These are phyloP conservation scores for Diaporthe ilicicola DNA, from an alignment of 2,329 filamentous ascomycete genomes.

Conservation along the genomic window DNA sequence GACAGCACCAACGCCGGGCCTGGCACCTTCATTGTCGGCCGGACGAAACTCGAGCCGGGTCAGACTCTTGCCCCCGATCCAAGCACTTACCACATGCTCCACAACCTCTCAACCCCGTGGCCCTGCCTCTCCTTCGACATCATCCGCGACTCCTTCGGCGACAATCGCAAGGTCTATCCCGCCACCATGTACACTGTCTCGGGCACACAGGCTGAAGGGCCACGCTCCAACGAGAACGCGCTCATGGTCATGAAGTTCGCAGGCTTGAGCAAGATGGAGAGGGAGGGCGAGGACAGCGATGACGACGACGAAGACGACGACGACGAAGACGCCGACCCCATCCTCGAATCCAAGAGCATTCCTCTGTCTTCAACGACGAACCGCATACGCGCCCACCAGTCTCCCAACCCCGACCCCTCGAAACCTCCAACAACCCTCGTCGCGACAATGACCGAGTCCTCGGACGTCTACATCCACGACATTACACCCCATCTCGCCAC, in stretches of 20 bases:
- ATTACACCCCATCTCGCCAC: slow-evolving; percentile 87
- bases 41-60: slow-evolving; percentile 88
- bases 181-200: slow-evolving; percentile 95
- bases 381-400: slow-evolving; percentile 88
- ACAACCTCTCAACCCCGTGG: slow-evolving; percentile 93
- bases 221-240: slow-evolving; percentile 84
- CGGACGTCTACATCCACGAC: slow-evolving; percentile 91
- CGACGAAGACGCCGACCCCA: slow-evolving; percentile 83
- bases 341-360: slow-evolving; percentile 91
- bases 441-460: slow-evolving; percentile 91
- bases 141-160: slow-evolving; percentile 83
- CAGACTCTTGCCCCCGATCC: slow-evolving; percentile 91
- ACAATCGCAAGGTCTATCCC: slow-evolving; percentile 91
- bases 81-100: slow-evolving; percentile 97
- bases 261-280: slow-evolving; percentile 87
- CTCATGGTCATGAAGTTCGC: slow-evolving; percentile 97
- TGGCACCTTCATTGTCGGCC: slow-evolving; percentile 93
- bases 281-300: slow-evolving; percentile 70
- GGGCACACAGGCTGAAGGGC: slow-evolving; percentile 87
- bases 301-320: slow-evolving; percentile 77
- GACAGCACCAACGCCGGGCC: slow-evolving; percentile 65
- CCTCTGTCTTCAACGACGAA: slow-evolving; percentile 90
- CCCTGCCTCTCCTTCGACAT: slow-evolving; percentile 97
- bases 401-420: slow-evolving; percentile 74
- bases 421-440: slow-evolving; percentile 83